These are phyloP conservation scores for Aspergillus incahuasiensis DNA, from an alignment of 495 filamentous ascomycete genomes.

Conservation along the genomic window DNA sequence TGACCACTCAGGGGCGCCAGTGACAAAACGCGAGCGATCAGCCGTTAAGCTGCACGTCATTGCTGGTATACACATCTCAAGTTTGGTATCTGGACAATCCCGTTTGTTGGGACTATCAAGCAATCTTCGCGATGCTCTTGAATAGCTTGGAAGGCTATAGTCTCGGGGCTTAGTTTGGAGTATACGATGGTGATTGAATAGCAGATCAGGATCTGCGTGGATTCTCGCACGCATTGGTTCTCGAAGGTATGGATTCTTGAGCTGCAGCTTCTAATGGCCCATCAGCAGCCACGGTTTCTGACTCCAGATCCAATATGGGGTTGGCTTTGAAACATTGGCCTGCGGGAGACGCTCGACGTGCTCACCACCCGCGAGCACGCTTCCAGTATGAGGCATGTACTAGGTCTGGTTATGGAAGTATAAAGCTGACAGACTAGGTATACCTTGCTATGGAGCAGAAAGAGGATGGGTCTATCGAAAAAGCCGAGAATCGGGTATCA, in stretches of 20 bases:
- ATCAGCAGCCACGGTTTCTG: too few relatives aligned
- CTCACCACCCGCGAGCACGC: constrained; percentile 57
- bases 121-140: too few relatives aligned
- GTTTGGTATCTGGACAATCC: too few relatives aligned
- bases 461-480: constrained; percentile 48
- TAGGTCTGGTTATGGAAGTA: not conserved
- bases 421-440: constrained; percentile 37
- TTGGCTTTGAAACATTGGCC: constrained; percentile 55
- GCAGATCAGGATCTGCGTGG: too few relatives aligned
- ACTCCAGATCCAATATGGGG: too few relatives aligned
- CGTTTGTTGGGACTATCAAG: too few relatives aligned
- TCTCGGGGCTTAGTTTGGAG: too few relatives aligned
- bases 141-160: too few relatives aligned
- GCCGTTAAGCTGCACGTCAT: not conserved
- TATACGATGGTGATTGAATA: too few relatives aligned
- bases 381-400: constrained; percentile 59
- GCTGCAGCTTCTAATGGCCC: too few relatives aligned
- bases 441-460: constrained; percentile 70
- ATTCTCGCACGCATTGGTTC: too few relatives aligned
- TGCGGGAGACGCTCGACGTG: constrained; percentile 63
- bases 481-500: constrained; percentile 49
- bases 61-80: not conserved
- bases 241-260: too few relatives aligned
- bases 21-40: not conserved
- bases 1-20: not conserved